phyloP scores from a whole-genome alignment of 805 yeast species.

The Monosporozyma solicola region DNA sequence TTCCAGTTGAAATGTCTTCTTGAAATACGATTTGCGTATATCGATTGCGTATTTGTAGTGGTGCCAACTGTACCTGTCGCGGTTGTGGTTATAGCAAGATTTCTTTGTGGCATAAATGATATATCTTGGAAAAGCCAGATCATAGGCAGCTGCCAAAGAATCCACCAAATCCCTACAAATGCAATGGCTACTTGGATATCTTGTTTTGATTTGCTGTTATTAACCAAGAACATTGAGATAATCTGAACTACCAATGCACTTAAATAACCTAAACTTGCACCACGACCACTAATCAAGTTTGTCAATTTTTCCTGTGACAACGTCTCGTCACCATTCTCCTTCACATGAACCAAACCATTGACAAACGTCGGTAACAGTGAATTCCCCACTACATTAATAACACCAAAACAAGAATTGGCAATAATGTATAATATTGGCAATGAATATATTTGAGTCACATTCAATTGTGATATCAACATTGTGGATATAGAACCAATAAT shows the following conservation, averaged over 20 bases:
- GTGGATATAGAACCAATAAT: constrained; percentile 50
- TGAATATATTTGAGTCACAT: constrained; percentile 23
- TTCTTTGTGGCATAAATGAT: neutral
- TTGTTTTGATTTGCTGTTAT: constrained; percentile 11
- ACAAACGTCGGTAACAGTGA: constrained; percentile 60
- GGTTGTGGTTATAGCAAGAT: neutral
- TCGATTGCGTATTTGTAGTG: neutral
- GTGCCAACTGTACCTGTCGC: neutral
- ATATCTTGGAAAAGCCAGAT: constrained; percentile 33
- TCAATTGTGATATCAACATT: constrained; percentile 33
- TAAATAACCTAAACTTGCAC: constrained; percentile 62
- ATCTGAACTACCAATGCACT: constrained; percentile 64
- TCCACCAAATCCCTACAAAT: constrained; percentile 72
- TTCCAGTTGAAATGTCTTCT: neutral
- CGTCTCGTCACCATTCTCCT: neutral
- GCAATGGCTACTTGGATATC: constrained; percentile 48
- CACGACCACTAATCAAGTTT: constrained; percentile 52
- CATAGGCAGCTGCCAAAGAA: constrained; percentile 58
- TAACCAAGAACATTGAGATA: constrained; percentile 43
- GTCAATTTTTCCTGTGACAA: constrained; percentile 32
- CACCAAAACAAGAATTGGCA: constrained; percentile 66
- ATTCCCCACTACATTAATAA: constrained; percentile 72
- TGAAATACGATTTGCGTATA: neutral
- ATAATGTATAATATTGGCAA: constrained; percentile 45
- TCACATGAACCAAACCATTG: constrained; percentile 28